Evolutionary conservation across 1,284 basidiomycete genomes (phyloP).

Genomic region (Cutaneotrichosporon sp.): DNA sequence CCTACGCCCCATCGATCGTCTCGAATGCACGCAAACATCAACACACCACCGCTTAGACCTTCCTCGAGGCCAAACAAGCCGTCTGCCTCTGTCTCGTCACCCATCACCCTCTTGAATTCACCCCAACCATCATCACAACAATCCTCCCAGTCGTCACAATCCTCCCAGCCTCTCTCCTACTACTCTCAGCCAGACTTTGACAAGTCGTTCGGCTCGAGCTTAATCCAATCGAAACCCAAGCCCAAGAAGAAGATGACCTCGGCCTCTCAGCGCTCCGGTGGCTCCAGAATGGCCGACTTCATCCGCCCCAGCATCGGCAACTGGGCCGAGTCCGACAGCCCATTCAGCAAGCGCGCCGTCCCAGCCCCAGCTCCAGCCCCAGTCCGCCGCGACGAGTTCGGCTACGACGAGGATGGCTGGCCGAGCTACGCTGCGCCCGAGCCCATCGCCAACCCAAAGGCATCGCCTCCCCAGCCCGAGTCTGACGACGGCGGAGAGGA

Average conservation of each 20-base stretch:
- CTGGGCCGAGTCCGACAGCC: conserved; percentile 11
- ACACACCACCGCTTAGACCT: not conserved
- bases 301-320: conserved; percentile 45
- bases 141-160: not conserved
- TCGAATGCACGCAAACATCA: not conserved
- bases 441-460: not conserved
- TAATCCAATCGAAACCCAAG: conserved; percentile 18
- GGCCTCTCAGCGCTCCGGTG: not conserved
- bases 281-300: conserved; percentile 24
- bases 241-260: conserved; percentile 8
- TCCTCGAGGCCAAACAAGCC: conserved; percentile 1
- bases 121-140: conserved; percentile 6
- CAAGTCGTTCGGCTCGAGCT: conserved; percentile 16
- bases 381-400: conserved; percentile 13
- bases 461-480: not conserved
- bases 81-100: not conserved
- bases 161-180: not conserved
- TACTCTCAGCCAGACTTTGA: not conserved
- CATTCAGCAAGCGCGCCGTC: conserved; percentile 1
- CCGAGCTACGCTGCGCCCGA: conserved; percentile 12
- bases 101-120: not conserved
- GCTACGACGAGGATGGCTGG: conserved; percentile 28
- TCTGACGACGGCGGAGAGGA: conserved; percentile 28
- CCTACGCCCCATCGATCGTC: not conserved
- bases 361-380: too few species aligned